These are phyloP conservation scores for Psophocarpus tetragonolobus DNA, from an alignment of 306 rosid genomes.

Conservation along the genomic window DNA sequence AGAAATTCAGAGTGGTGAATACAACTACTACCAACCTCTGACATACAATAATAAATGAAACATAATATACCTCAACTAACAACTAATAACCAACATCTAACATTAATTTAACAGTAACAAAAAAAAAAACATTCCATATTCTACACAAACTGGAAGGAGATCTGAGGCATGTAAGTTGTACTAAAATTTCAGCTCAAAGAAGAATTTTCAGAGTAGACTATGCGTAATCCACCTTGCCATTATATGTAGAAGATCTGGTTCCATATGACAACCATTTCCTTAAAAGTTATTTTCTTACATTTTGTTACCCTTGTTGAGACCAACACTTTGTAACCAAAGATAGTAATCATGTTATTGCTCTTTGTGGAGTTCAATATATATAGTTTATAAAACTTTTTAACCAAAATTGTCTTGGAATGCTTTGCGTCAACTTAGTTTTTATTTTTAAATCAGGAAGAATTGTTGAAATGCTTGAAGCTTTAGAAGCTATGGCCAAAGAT, in stretches of 20 bases:
- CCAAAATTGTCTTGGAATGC: slow-evolving; percentile 8
- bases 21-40: no score
- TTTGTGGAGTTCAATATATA: slow-evolving; percentile 18
- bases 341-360: slow-evolving; percentile 7
- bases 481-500: slow-evolving; percentile 82
- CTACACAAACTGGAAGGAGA: slow-evolving; percentile 5
- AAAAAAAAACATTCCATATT: background rate
- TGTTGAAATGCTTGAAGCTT: slow-evolving; percentile 83
- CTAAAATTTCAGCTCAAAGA: slow-evolving; percentile 11
- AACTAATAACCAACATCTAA: no score
- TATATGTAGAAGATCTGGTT: slow-evolving; percentile 17
- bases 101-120: no score
- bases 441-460: slow-evolving; percentile 72
- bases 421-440: slow-evolving; percentile 34
- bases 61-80: no score
- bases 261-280: background rate
- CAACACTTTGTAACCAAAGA: slow-evolving; percentile 12
- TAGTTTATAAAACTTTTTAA: slow-evolving; percentile 13
- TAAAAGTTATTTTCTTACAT: slow-evolving; percentile 22
- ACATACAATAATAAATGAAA: no score
- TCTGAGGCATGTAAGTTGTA: slow-evolving; percentile 15
- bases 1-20: no score
- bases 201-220: slow-evolving; percentile 6
- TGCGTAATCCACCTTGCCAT: slow-evolving; percentile 15
- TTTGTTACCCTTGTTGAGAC: slow-evolving; percentile 19